Base-by-base conservation (phyloP, 2,329 filamentous ascomycete species). In the Apiospora kogelbergensis region DNA sequence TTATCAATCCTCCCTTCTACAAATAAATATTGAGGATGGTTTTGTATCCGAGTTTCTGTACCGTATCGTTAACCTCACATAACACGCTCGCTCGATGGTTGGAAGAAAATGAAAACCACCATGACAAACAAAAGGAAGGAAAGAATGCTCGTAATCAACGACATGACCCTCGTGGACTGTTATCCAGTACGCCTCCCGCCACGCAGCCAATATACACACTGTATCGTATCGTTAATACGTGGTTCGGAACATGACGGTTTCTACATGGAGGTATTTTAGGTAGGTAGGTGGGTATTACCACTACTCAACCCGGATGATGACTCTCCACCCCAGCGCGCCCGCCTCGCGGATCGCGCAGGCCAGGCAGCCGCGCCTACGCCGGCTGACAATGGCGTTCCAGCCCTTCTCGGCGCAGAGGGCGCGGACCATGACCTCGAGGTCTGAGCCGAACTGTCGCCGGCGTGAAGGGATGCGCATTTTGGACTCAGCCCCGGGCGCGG, bases 271-370 rank as follows among this genome's bases (percentile, higher is more conserved):
- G 26, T 33, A 26, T 4, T 26, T 33, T 33, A 7, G 33, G 33
- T 33, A 42, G 17, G 40, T 42, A 42, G 48, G 15, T 20, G n/a
- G n/a, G n/a, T n/a, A n/a, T n/a, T n/a, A 30, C n/a, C 11, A 17
- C 73, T 72, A 88, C 67, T 88, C 86, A 30, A 90, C 85, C 66
- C 88, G 81, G 37, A 90, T 85, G n/a, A 93, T 85, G 33, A 93
- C 86, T 73, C 86, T 88, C 83, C 93, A 90, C 2, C 88, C 90
- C 69, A 94, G 77, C 3, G 90, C 92, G 6, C 89, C 89, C 0
- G 91, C 92, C 81, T 95, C 92, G 22, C 93, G 85, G 57, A 95
- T 88, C 48, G 91, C 91, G 78, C 93, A 95, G 3, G 88, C 87
- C 44, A 95, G 79, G 76, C 93, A 95, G 0, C 90, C 91, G 70